These are phyloP conservation scores for Penicillium mononematosum DNA, from an alignment of 495 filamentous ascomycete species.

Conservation along the genomic window DNA sequence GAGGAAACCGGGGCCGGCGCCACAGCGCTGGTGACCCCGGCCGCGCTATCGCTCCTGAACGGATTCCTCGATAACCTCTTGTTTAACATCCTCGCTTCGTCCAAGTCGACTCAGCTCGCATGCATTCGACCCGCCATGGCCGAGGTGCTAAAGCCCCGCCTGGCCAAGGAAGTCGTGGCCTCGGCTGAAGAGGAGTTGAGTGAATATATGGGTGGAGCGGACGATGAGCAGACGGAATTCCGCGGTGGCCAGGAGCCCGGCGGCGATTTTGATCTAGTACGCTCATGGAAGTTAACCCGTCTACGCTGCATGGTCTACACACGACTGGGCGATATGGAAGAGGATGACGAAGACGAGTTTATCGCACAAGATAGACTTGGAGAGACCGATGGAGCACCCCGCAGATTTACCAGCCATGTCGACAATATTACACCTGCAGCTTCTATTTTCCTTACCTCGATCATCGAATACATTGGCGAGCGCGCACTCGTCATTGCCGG, in stretches of 20 bases:
- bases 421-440: constrained; percentile 86
- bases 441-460: constrained; percentile 92
- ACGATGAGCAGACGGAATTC: constrained; percentile 65
- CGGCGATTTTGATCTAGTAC: constrained; percentile 77
- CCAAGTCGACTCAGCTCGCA: constrained; percentile 78
- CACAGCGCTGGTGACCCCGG: constrained; percentile 68
- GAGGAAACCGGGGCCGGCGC: constrained; percentile 56
- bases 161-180: constrained; percentile 82
- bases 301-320: constrained; percentile 98
- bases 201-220: constrained; percentile 76
- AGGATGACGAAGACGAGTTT: constrained; percentile 90
- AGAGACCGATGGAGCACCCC: constrained; percentile 46
- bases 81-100: constrained; percentile 76
- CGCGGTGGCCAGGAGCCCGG: constrained; percentile 51
- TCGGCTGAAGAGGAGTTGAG: constrained; percentile 88
- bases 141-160: constrained; percentile 82
- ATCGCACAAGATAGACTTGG: constrained; percentile 69
- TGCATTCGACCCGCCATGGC: constrained; percentile 78
- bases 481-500: constrained; percentile 84
- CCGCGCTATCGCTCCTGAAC: constrained; percentile 79
- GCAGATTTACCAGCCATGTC: constrained; percentile 54
- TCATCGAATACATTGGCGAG: constrained; percentile 92
- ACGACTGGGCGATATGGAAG: constrained; percentile 92
- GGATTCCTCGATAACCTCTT: constrained; percentile 91
- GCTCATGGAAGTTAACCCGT: constrained; percentile 87